Evolutionary conservation across 306 rosid species (phyloP).

Genomic region (Acacia crassicarpa): DNA sequence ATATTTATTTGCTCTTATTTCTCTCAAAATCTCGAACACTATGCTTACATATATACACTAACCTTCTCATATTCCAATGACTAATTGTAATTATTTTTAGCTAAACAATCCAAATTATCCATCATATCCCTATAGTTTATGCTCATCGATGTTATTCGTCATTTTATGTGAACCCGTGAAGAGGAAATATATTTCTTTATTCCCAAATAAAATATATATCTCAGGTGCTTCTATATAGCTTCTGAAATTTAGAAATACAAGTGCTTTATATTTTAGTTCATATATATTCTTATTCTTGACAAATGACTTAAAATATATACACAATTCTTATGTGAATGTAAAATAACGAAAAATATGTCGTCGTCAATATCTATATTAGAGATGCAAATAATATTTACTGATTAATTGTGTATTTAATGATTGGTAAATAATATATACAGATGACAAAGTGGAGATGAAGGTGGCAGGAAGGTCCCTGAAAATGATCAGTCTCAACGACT

Average conservation of each 20-base stretch:
- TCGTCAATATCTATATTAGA: not conserved
- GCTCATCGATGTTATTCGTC: not conserved
- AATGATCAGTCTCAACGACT: slow-evolving; percentile 39
- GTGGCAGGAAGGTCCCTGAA: slow-evolving; percentile 40
- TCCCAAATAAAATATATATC: not conserved
- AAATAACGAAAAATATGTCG: not conserved
- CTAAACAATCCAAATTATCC: not conserved
- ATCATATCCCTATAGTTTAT: not conserved
- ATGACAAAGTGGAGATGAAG: slow-evolving; percentile 11
- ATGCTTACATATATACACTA: not conserved
- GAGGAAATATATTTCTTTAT: not conserved
- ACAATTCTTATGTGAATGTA: not conserved
- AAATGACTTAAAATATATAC: not conserved
- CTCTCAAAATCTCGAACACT: not conserved
- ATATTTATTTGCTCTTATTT: not conserved
- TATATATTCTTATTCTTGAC: not conserved
- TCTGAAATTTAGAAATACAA: not conserved
- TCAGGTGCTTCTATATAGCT: not conserved
- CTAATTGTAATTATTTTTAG: not conserved
- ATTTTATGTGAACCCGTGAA: not conserved
- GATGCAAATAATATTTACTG: not conserved
- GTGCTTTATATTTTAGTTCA: not conserved
- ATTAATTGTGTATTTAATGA: not conserved
- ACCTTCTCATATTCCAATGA: not conserved
- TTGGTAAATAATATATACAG: not conserved